Base-by-base conservation (phyloP, 768 basidiomycete species). In the Cyclocybe aegerita region DNA sequence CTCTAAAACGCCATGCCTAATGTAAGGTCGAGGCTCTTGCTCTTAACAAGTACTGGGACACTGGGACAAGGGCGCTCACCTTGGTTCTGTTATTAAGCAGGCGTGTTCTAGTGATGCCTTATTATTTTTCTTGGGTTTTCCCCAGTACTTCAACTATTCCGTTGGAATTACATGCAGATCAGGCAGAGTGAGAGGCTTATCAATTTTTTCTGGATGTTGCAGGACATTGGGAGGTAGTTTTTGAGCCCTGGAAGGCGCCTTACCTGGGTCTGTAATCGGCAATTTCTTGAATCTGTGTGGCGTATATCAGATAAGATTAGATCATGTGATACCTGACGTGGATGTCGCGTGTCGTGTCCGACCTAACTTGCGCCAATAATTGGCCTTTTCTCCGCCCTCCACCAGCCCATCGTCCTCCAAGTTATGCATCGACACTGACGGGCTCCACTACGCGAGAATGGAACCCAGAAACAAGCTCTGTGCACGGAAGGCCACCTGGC, bases 401-500 rank as follows among this genome's bases (percentile, higher is more conserved):
- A 40, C 41, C 42, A 45, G 30, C 39, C 49, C 35, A 30, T n/a
- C 33, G 37, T 42, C 36, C 29, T 15, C 47, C 41, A 51, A 48
- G 48, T 46, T 46, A 61, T 62, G 61, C 42, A 36, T 45, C 50
- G 41, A 54, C 52, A 35, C 35, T 58, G 55, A 54, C 54, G 33
- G 14, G 17, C 38, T 52, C 46, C 32, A 47, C 34, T 31, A 40
- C 33, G 41, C 46, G 36, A 37, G 53, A 56, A 68, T 68, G 67
- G 52, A 60, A 47, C 46, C 56, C 38, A 62, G 60, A 58, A 63
- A 59, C 51, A 68, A 66, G 55, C 56, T 65, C 43, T 69, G 62
- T 55, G 64, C 70, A 48, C 62, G 73, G 57, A 79, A 77, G 59
- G 79, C 79, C 40, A 69, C 75, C 41, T 85, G 83, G 82, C 64